phyloP scores from a whole-genome alignment of 371 early-diverging fungal genomes.

The Massospora cicadina region DNA sequence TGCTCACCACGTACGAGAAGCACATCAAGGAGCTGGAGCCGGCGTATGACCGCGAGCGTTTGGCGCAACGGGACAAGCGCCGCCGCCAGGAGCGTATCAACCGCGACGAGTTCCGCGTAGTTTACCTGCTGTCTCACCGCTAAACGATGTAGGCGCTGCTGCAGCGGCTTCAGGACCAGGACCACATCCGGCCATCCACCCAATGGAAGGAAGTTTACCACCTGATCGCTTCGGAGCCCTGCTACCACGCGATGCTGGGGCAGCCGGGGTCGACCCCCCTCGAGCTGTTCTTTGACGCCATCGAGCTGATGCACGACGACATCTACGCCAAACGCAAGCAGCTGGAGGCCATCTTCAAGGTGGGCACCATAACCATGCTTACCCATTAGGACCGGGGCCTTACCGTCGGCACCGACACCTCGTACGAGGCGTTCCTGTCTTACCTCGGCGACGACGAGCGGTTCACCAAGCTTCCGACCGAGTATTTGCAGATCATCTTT shows the following conservation, averaged over 20 bases:
- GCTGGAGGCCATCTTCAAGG: conserved; percentile 36
- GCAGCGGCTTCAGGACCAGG: conserved; percentile 26
- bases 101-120: conserved; percentile 40
- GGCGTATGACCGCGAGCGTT: conserved; percentile 26
- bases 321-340: conserved; percentile 47
- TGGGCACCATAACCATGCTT: not conserved
- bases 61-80: conserved; percentile 18
- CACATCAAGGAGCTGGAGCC: conserved; percentile 47
- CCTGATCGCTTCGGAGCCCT: conserved; percentile 41
- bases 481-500: conserved; percentile 24
- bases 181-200: not conserved
- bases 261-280: conserved; percentile 69
- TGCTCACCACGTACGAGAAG: conserved; percentile 60
- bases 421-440: conserved; percentile 25
- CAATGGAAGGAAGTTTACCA: conserved; percentile 74
- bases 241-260: conserved; percentile 56
- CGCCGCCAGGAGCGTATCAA: conserved; percentile 45
- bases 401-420: conserved; percentile 28
- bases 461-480: conserved; percentile 14
- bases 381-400: conserved; percentile 22
- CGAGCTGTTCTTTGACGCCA: conserved; percentile 80
- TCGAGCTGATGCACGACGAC: conserved; percentile 61
- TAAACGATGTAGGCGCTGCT: conserved; percentile 33
- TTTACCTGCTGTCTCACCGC: conserved; percentile 31
- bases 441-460: conserved; percentile 19